Conservation (phyloP, 73 alveolate genomes). For the Tetrahymena malaccensis region DNA sequence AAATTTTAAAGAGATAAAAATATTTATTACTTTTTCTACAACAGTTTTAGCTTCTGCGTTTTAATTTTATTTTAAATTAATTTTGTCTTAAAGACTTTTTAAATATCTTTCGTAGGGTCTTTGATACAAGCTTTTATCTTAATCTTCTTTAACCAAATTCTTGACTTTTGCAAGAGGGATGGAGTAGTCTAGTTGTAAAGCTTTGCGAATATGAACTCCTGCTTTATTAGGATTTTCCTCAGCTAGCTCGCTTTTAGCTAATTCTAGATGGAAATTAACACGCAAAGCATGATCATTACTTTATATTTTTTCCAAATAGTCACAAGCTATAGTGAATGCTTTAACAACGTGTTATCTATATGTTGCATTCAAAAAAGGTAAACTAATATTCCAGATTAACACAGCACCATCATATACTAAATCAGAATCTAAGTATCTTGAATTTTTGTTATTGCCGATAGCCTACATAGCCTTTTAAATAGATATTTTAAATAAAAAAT, state of each 20-base stretch:
- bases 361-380: constrained; percentile 88
- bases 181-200: constrained; percentile 88
- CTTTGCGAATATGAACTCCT: constrained; percentile 80
- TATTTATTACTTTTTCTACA: constrained; percentile 76
- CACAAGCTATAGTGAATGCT: constrained; percentile 90
- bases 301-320: constrained; percentile 76
- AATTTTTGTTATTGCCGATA: constrained; percentile 89
- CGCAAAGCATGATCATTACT: constrained; percentile 88
- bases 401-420: constrained; percentile 91
- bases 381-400: constrained; percentile 90
- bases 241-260: constrained; percentile 93
- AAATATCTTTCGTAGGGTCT: constrained; percentile 71
- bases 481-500: neutral
- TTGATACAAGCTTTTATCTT: constrained; percentile 69
- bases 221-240: constrained; percentile 95
- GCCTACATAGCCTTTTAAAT: neutral
- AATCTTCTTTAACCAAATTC: constrained; percentile 56
- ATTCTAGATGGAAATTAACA: constrained; percentile 90
- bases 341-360: constrained; percentile 83
- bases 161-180: constrained; percentile 67
- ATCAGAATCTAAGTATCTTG: constrained; percentile 77
- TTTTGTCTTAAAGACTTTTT: constrained; percentile 51
- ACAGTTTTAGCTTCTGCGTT: constrained; percentile 85
- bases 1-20: neutral
- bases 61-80: constrained; percentile 52